phyloP scores from a whole-genome alignment of 1,284 basidiomycete species.

The Cryptococcus sp. region DNA sequence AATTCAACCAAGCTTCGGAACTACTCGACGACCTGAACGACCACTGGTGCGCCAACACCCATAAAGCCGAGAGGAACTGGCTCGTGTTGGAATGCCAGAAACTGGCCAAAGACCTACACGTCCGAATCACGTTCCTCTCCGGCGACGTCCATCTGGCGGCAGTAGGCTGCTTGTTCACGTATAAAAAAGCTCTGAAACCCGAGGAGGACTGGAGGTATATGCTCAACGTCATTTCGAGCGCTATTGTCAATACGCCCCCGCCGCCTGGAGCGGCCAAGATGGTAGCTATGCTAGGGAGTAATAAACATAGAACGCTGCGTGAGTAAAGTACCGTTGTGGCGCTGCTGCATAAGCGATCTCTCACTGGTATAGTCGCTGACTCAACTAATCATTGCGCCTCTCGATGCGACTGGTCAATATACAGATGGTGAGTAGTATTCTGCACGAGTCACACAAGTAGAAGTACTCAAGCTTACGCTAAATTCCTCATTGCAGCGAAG shows the following conservation, averaged over 20 bases:
- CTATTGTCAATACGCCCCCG: constrained; percentile 62
- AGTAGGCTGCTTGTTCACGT: constrained; percentile 73
- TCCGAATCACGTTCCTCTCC: constrained; percentile 79
- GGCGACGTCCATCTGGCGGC: constrained; percentile 91
- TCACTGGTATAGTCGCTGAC: not conserved
- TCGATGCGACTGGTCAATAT: not conserved
- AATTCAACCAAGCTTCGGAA: constrained; percentile 86
- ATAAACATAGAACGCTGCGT: constrained; percentile 82
- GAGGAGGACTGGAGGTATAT: constrained; percentile 76
- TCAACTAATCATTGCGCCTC: too few relatives aligned
- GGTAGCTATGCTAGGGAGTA: constrained; percentile 75
- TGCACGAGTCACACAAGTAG: not conserved
- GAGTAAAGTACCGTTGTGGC: constrained; percentile 51
- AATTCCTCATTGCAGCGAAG: constrained; percentile 17
- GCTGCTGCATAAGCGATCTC: not conserved
- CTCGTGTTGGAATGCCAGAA: constrained; percentile 76
- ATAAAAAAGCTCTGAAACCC: constrained; percentile 50
- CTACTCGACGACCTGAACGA: constrained; percentile 91
- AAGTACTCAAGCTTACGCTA: not conserved
- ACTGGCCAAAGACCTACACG: constrained; percentile 62
- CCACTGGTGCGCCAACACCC: constrained; percentile 80
- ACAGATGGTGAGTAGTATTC: not conserved
- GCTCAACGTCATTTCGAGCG: constrained; percentile 63
- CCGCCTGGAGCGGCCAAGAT: constrained; percentile 76
- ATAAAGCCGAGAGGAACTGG: constrained; percentile 92